These are phyloP conservation scores for Linanthus parryae DNA, from an alignment of 148 eudicot genomes.

Conservation along the genomic window DNA sequence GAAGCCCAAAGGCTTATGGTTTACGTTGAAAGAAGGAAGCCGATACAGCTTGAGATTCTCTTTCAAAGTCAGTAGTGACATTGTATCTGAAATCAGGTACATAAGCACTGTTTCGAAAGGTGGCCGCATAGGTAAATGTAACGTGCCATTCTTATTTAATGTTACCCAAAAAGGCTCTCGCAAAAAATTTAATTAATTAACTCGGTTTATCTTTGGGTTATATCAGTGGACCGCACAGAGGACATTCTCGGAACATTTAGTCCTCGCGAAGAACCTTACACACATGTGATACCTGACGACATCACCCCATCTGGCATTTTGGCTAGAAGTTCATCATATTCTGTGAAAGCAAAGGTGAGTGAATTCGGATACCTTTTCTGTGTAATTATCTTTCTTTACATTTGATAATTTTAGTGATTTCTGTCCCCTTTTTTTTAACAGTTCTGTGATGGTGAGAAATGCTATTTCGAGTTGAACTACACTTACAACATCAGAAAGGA, in stretches of 20 bases:
- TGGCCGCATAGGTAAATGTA: conserved; percentile 38
- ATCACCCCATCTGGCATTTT: conserved; percentile 52
- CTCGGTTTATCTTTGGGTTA: neutral
- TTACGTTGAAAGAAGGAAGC: conserved; percentile 49
- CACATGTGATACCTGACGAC: conserved; percentile 47
- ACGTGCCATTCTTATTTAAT: neutral
- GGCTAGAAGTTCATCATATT: conserved; percentile 42
- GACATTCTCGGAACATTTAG: conserved; percentile 57
- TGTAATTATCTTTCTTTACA: too few species aligned
- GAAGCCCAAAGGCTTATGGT: conserved; percentile 47
- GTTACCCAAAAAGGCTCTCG: neutral
- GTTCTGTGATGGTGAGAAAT: conserved; percentile 58
- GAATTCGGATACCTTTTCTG: too few species aligned
- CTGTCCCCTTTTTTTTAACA: too few species aligned
- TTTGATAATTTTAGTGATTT: too few species aligned
- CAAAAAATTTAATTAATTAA: neutral
- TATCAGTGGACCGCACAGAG: conserved; percentile 40
- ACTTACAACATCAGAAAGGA: conserved; percentile 56
- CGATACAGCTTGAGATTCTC: conserved; percentile 42
- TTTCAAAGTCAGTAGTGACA: conserved; percentile 39
- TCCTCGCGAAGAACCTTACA: conserved; percentile 43
- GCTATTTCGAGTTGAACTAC: conserved; percentile 62
- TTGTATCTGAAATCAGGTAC: conserved; percentile 47
- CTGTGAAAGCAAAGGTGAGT: conserved; percentile 41
- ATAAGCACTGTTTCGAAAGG: conserved; percentile 51